Conservation (phyloP, 768 basidiomycete genomes). For the Sarcodon aspratus region DNA sequence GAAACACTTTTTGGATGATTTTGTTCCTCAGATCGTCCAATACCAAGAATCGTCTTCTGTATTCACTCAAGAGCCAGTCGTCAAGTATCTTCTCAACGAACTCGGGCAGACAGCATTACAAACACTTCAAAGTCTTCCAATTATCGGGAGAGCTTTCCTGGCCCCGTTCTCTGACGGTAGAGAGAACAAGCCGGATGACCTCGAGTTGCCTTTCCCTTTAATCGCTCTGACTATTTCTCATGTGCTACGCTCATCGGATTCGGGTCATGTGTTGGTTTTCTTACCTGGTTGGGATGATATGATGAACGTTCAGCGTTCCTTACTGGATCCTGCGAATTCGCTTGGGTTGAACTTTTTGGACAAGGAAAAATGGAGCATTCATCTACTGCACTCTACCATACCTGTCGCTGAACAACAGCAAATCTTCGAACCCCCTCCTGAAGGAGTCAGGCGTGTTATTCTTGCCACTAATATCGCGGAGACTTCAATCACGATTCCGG, state of each 20-base stretch:
- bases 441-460: conserved; percentile 77
- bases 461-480: conserved; percentile 94
- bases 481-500: conserved; percentile 90
- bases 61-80: conserved; percentile 56
- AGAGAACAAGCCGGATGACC: conserved; percentile 35
- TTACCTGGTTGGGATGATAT: conserved; percentile 95
- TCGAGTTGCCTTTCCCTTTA: conserved; percentile 73
- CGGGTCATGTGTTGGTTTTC: conserved; percentile 87
- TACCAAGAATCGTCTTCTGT: conserved; percentile 45
- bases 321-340: conserved; percentile 32
- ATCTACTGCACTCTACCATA: conserved; percentile 82
- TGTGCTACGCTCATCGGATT: conserved; percentile 59
- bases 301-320: conserved; percentile 47
- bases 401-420: conserved; percentile 82
- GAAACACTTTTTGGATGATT: conserved; percentile 73
- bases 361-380: conserved; percentile 48
- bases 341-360: conserved; percentile 56
- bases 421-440: conserved; percentile 75
- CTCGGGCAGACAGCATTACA: conserved; percentile 25
- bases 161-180: conserved; percentile 3
- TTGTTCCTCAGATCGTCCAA: conserved; percentile 37
- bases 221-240: conserved; percentile 75
- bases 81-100: conserved; percentile 64
- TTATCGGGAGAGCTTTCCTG: conserved; percentile 4
- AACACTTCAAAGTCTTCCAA: conserved; percentile 6